These are phyloP conservation scores for Gossypium raimondii DNA, from an alignment of 345 rosid genomes.

Conservation along the genomic window DNA sequence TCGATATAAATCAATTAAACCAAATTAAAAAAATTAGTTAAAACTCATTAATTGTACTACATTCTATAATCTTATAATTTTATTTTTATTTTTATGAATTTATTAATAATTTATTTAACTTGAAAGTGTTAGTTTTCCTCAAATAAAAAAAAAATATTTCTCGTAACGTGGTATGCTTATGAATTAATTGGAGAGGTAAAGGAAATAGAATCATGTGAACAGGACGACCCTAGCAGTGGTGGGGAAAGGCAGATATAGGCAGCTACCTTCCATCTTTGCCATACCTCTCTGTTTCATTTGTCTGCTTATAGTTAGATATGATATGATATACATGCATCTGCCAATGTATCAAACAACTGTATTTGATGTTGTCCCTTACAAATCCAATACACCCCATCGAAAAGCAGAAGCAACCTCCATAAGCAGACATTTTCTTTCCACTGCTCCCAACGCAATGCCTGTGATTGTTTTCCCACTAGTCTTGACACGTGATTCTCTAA, in stretches of 20 bases:
- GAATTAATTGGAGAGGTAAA: not conserved
- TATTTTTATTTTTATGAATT: no score
- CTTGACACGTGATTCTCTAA: conserved; percentile 19
- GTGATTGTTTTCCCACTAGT: conserved; percentile 1
- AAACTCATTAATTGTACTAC: no score
- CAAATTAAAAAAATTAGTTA: no score
- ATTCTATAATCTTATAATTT: no score
- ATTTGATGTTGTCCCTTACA: not conserved
- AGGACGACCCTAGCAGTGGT: not conserved
- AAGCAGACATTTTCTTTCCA: conserved; percentile 13
- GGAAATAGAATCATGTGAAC: conserved; percentile 1
- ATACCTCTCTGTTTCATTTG: not conserved
- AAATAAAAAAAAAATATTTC: no score
- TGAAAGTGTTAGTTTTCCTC: no score
- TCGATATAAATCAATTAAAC: no score
- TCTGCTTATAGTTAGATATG: not conserved
- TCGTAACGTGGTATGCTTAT: no score
- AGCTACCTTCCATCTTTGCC: not conserved
- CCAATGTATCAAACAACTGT: conserved; percentile 28
- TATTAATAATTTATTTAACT: no score
- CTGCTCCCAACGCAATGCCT: conserved; percentile 12
- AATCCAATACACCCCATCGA: not conserved
- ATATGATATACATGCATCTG: not conserved
- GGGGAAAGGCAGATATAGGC: not conserved
- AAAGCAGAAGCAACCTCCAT: conserved; percentile 21